These are phyloP conservation scores for Ustilago xerochloae DNA, from an alignment of 1,284 basidiomycete species.

Conservation along the genomic window DNA sequence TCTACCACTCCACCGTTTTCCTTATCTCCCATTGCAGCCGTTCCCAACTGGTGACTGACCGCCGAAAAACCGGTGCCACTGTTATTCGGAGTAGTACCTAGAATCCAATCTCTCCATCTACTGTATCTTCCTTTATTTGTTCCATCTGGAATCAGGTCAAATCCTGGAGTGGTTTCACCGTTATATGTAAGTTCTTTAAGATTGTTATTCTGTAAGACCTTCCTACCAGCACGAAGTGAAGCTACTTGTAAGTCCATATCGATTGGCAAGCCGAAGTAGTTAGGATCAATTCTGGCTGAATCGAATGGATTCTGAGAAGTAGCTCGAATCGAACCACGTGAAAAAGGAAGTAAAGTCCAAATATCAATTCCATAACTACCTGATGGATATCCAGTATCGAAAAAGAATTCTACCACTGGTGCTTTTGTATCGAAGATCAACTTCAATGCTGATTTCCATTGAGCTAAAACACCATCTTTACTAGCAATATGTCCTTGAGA, in stretches of 20 bases:
- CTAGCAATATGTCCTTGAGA: constrained; percentile 48
- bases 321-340: constrained; percentile 50
- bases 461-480: constrained; percentile 36
- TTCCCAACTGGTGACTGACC: constrained; percentile 75
- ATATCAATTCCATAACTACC: constrained; percentile 56
- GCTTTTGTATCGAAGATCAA: constrained; percentile 50
- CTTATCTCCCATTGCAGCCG: constrained; percentile 75
- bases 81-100: constrained; percentile 62
- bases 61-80: constrained; percentile 55
- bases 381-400: constrained; percentile 54
- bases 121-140: constrained; percentile 55
- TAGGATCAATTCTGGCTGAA: constrained; percentile 28
- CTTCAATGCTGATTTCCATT: constrained; percentile 43
- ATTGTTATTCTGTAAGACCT: constrained; percentile 58
- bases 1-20: constrained; percentile 73
- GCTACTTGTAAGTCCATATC: constrained; percentile 68
- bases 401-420: constrained; percentile 57
- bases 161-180: constrained; percentile 68
- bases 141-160: constrained; percentile 52
- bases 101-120: constrained; percentile 68
- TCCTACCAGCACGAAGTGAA: constrained; percentile 61
- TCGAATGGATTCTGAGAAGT: constrained; percentile 36
- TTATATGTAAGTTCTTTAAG: constrained; percentile 57
- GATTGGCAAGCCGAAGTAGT: constrained; percentile 68
- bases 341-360: constrained; percentile 61